phyloP scores from a whole-genome alignment of 2,329 filamentous ascomycete genomes.

The Colletotrichum destructivum region DNA sequence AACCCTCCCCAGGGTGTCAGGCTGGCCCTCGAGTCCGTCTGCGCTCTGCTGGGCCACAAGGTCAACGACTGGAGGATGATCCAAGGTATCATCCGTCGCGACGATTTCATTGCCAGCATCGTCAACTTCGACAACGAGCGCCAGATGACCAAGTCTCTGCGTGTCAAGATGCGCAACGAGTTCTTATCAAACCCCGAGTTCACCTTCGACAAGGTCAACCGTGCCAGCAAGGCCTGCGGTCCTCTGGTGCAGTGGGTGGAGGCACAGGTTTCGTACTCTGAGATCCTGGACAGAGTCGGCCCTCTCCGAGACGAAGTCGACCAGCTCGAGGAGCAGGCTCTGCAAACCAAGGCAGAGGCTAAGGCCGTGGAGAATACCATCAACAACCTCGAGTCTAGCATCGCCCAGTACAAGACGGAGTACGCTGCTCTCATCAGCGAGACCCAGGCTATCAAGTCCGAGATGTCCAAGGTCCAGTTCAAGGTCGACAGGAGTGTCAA shows the following conservation, averaged over 20 bases:
- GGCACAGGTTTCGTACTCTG: slow-evolving; percentile 98
- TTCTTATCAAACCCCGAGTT: slow-evolving; percentile 95
- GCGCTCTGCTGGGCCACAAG: slow-evolving; percentile 92
- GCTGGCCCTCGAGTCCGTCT: slow-evolving; percentile 95
- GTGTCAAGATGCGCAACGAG: slow-evolving; percentile 92
- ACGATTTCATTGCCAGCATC: slow-evolving; percentile 98
- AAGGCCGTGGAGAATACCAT: slow-evolving; percentile 93
- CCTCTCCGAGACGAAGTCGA: slow-evolving; percentile 92
- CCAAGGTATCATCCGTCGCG: slow-evolving; percentile 87
- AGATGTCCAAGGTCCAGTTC: slow-evolving; percentile 97
- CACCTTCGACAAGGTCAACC: slow-evolving; percentile 95
- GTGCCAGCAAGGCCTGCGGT: slow-evolving; percentile 96
- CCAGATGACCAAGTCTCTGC: slow-evolving; percentile 88
- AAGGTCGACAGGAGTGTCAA: slow-evolving; percentile 98
- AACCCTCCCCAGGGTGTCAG: slow-evolving; percentile 93
- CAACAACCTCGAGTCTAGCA: slow-evolving; percentile 86
- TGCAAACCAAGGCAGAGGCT: slow-evolving; percentile 94
- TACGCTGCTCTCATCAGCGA: slow-evolving; percentile 97
- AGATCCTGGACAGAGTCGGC: slow-evolving; percentile 94
- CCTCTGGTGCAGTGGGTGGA: slow-evolving; percentile 97
- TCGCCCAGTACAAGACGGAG: slow-evolving; percentile 94
- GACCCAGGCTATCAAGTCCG: slow-evolving; percentile 95
- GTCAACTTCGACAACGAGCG: slow-evolving; percentile 96
- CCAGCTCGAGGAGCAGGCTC: slow-evolving; percentile 87
- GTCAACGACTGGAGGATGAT: slow-evolving; percentile 93